Conservation (phyloP, 2,329 filamentous ascomycete species). For the Colletotrichum brevisporum region DNA sequence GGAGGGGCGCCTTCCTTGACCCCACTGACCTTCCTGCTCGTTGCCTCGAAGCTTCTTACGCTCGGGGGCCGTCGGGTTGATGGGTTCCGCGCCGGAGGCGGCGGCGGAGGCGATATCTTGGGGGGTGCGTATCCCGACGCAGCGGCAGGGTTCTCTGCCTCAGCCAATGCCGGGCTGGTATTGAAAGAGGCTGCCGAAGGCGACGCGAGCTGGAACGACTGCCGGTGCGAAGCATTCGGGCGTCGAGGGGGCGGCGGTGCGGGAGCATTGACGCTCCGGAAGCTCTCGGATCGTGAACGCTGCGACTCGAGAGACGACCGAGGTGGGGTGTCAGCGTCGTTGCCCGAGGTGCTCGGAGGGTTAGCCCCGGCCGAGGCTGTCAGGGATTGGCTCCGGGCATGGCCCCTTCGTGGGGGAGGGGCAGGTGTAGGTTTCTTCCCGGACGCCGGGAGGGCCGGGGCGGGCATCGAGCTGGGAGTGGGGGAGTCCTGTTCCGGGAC, state of each 20-base stretch:
- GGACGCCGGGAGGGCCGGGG: constrained; percentile 54
- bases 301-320: constrained; percentile 67
- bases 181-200: constrained; percentile 25
- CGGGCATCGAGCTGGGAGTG: constrained; percentile 41
- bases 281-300: constrained; percentile 61
- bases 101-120: constrained; percentile 56
- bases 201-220: constrained; percentile 37
- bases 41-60: constrained; percentile 56
- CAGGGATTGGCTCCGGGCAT: constrained; percentile 57
- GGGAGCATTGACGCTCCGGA: constrained; percentile 60
- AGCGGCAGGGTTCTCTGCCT: neutral
- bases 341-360: constrained; percentile 37
- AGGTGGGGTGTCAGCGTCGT: constrained; percentile 56
- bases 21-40: constrained; percentile 36
- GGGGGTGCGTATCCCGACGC: constrained; percentile 8
- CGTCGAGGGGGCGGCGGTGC: constrained; percentile 70
- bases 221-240: constrained; percentile 55
- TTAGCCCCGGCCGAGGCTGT: constrained; percentile 36
- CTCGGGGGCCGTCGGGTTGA: constrained; percentile 62
- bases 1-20: constrained; percentile 53
- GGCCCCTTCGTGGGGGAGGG: constrained; percentile 65
- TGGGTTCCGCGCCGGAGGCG: constrained; percentile 60
- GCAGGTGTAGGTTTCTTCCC: constrained; percentile 62
- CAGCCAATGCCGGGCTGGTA: constrained; percentile 23
- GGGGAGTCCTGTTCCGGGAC: constrained; percentile 58